Evolutionary conservation across 2,329 filamentous ascomycete species (phyloP).

Genomic region (Apiospora saccharicola): DNA sequence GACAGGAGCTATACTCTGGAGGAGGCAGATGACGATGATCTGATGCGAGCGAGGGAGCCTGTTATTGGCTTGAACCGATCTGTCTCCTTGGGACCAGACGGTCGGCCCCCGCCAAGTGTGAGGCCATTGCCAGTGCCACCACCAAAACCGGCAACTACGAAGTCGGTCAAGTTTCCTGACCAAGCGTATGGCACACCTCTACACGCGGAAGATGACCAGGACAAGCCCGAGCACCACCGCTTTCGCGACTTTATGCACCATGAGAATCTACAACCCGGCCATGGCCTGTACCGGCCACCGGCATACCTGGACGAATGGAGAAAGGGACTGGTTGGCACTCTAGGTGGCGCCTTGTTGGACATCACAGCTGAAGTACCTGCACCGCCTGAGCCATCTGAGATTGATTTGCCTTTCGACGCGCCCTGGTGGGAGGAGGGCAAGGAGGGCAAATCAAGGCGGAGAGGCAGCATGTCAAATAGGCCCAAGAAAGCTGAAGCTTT

Average conservation of each 20-base stretch:
- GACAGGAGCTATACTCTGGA: conserved; percentile 34
- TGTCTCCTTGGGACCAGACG: conserved; percentile 33
- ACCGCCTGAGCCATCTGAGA: conserved; percentile 36
- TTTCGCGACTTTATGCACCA: conserved; percentile 38
- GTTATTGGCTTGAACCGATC: conserved; percentile 36
- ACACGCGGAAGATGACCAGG: conserved; percentile 33
- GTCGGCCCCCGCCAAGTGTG: not conserved
- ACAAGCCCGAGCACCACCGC: conserved; percentile 35
- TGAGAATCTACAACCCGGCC: conserved; percentile 51
- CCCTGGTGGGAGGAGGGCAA: conserved; percentile 76
- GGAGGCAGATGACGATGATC: conserved; percentile 34
- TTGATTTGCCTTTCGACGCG: conserved; percentile 55
- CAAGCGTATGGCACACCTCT: conserved; percentile 32
- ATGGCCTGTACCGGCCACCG: conserved; percentile 65
- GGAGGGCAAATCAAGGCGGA: conserved; percentile 52
- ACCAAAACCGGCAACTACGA: conserved; percentile 30
- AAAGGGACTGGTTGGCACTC: conserved; percentile 67
- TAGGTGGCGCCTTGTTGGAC: conserved; percentile 67
- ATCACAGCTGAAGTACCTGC: conserved; percentile 51
- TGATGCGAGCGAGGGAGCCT: conserved; percentile 34
- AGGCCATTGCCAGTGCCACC: not conserved
- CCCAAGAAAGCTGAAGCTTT: conserved; percentile 68
- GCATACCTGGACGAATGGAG: conserved; percentile 77
- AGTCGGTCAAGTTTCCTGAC: conserved; percentile 44
- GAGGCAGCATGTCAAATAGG: conserved; percentile 54